Percentiles rank a stretch among this genome's conserved stretches.
These are phyloP conservation scores for Candida namnaoensis DNA, from an alignment of 805 yeast genomes.

Conservation along the genomic window DNA sequence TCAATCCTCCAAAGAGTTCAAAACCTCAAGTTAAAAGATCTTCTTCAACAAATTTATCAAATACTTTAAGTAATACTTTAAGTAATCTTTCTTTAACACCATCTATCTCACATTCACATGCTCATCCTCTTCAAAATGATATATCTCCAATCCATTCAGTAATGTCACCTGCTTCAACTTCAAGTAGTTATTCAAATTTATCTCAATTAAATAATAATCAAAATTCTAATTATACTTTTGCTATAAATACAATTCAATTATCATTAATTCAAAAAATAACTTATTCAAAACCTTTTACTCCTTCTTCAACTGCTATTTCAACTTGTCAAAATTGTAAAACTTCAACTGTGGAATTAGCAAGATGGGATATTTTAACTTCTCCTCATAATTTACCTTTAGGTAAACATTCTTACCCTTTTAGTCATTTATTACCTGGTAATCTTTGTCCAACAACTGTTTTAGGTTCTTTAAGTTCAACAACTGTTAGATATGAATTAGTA, in stretches of 20 bases:
- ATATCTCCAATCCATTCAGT: slow-evolving; percentile 11
- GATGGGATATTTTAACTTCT: slow-evolving; percentile 76
- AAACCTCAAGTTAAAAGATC: slow-evolving; percentile 5
- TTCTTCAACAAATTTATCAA: slow-evolving; percentile 4
- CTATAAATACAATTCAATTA: slow-evolving; percentile 48
- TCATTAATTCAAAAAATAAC: slow-evolving; percentile 65
- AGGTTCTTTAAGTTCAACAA: slow-evolving; percentile 41
- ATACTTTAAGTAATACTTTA: slow-evolving; percentile 9
- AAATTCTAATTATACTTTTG: slow-evolving; percentile 31
- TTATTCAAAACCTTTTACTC: slow-evolving; percentile 57
- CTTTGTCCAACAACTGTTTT: slow-evolving; percentile 67
- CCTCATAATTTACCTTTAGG: slow-evolving; percentile 55
- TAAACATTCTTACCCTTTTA: slow-evolving; percentile 84
- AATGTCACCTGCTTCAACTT: slow-evolving; percentile 23
- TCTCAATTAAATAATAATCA: slow-evolving; percentile 11
- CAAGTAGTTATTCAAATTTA: not conserved
- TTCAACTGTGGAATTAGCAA: slow-evolving; percentile 55
- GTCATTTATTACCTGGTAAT: slow-evolving; percentile 81
- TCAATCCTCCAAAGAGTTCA: slow-evolving; percentile 10
- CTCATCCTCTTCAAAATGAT: slow-evolving; percentile 4
- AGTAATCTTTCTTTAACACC: slow-evolving; percentile 17
- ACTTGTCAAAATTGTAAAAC: slow-evolving; percentile 52
- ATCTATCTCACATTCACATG: slow-evolving; percentile 7
- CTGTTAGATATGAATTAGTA: slow-evolving; percentile 67
- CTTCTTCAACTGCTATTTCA: slow-evolving; percentile 39